Conservation (phyloP, 148 eudicot species). For the Amaranthus hypochondriacus region DNA sequence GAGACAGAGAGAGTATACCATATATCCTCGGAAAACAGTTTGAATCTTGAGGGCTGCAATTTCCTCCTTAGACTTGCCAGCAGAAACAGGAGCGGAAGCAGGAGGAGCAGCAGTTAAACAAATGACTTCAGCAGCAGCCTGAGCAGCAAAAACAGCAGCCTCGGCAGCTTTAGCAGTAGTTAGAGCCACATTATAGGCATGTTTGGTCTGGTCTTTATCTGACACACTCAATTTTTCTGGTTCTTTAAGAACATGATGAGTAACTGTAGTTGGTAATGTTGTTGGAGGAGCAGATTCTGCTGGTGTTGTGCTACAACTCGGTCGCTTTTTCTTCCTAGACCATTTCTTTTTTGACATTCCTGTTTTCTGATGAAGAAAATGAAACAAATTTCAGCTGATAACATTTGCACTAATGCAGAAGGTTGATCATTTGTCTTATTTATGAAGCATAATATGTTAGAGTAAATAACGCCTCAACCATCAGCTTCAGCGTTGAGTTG, state of each 20-base stretch:
- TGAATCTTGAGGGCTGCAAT: slow-evolving; percentile 77
- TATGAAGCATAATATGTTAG: neutral
- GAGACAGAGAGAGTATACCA: slow-evolving; percentile 33
- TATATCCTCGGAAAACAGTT: slow-evolving; percentile 68
- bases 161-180: slow-evolving; percentile 48
- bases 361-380: slow-evolving; percentile 31
- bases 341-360: slow-evolving; percentile 50
- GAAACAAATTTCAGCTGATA: too few relatives aligned
- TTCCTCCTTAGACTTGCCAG: slow-evolving; percentile 60
- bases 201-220: slow-evolving; percentile 43
- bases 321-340: slow-evolving; percentile 44
- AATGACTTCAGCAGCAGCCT: slow-evolving; percentile 57
- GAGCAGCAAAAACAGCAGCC: slow-evolving; percentile 46
- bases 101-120: slow-evolving; percentile 20
- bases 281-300: slow-evolving; percentile 25
- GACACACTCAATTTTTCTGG: slow-evolving; percentile 23
- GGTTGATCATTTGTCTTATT: neutral
- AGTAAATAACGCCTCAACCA: too few relatives aligned
- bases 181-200: slow-evolving; percentile 38
- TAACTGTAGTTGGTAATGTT: neutral
- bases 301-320: slow-evolving; percentile 21
- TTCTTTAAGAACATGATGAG: slow-evolving; percentile 32
- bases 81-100: slow-evolving; percentile 19
- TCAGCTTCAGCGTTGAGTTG: too few relatives aligned
- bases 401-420: neutral